Base-by-base conservation (phyloP, 1,284 basidiomycete species). In the Cutaneotrichosporon cutaneum region DNA sequence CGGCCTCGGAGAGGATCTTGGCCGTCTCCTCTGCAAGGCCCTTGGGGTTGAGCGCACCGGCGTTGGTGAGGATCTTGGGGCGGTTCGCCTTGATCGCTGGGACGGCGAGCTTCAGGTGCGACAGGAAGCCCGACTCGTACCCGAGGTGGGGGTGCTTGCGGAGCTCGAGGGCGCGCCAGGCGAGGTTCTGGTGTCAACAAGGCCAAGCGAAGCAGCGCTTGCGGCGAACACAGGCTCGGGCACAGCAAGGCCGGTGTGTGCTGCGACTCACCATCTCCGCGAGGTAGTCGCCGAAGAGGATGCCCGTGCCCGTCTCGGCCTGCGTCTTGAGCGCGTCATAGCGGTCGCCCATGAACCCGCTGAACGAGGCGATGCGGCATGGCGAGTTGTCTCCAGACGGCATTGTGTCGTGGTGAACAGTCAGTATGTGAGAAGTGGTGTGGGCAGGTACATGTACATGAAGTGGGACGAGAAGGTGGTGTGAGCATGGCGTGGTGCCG, bases 51-150 rank as follows among this genome's bases (percentile, higher is more conserved):
- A 69, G 57, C 1, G 64, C 68, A 1, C 68, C 68, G 3, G 68
- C 68, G 36, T 69, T 67, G 7, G 68, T 67, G 10, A 69, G 42
- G 21, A 69, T 56, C 54, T 66, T 66, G 39, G 58, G 63, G 5
- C 56, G 57, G 39, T 63, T 63, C 30, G 30, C 36, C 5, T 56
- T 63, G 35, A 69, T 65, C 11, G 61, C 58, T 5, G 61, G 56
- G 1, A 63, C 56, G 7, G 66, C 64, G 0, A 56, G 35, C 45
- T 51, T 33, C 11, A 45, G 55, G 10, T 67, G 59, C 56, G 63
- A 60, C 26, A 69, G 55, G 55, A 69, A 69, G 21, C 54, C 51
- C n/a, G 47, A 54, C 53, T 69, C 68, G 58, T 67, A 69, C 13
- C 68, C 68, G 9, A 58, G 45, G 26, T 56, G 48, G 16, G 66